Percentiles rank a stretch among this genome's conserved stretches.
Evolutionary conservation across 495 filamentous ascomycete genomes (phyloP).

Genomic region (Lindgomyces ingoldianus): DNA sequence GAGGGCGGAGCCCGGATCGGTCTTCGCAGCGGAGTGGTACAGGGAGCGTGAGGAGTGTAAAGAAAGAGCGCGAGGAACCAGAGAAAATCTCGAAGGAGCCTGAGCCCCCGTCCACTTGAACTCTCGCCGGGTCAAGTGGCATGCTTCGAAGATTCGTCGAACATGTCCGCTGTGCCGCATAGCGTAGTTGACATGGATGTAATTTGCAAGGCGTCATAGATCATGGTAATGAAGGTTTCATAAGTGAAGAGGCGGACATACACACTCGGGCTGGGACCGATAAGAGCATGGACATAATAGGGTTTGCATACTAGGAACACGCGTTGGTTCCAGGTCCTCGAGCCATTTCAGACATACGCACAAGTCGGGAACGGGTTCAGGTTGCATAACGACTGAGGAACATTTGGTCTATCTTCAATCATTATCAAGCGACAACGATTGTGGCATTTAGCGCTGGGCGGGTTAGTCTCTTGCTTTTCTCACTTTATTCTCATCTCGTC

Average conservation of each 20-base stretch:
- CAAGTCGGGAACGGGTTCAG: slow-evolving; percentile 14
- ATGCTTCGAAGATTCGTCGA: background rate
- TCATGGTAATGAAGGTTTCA: background rate
- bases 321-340: slow-evolving; percentile 2
- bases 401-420: slow-evolving; percentile 10
- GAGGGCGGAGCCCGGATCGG: slow-evolving; percentile 27
- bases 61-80: slow-evolving; percentile 23
- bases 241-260: slow-evolving; percentile 5
- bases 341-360: slow-evolving; percentile 1
- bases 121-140: background rate
- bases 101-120: background rate
- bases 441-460: slow-evolving; percentile 38
- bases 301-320: slow-evolving; percentile 17
- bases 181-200: slow-evolving; percentile 16
- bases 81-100: slow-evolving; percentile 10
- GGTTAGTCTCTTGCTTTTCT: slow-evolving; percentile 16
- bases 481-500: slow-evolving; percentile 15
- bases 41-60: slow-evolving; percentile 27
- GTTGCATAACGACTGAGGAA: slow-evolving; percentile 26
- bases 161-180: background rate
- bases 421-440: slow-evolving; percentile 35
- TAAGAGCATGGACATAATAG: slow-evolving; percentile 34
- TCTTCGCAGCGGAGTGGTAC: slow-evolving; percentile 30
- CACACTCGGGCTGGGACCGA: slow-evolving; percentile 33
- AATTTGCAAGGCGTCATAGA: background rate